Base-by-base conservation (phyloP, 2,329 filamentous ascomycete genomes). In the Phoma sp. region DNA sequence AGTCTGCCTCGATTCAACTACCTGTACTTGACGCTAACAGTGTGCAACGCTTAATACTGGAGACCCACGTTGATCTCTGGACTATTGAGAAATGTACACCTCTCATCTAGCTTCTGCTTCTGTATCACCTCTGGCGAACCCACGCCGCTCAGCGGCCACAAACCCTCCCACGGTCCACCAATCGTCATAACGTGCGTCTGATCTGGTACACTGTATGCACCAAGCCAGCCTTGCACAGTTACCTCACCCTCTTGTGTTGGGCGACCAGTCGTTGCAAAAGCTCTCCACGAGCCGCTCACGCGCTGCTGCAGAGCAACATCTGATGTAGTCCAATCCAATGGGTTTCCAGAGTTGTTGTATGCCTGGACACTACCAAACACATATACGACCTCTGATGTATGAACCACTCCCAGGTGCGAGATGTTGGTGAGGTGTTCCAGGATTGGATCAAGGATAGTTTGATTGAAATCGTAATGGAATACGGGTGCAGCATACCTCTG, bases 341-440 rank as follows among this genome's bases (percentile, higher is more conserved):
- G 65, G 76, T 77, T 43, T 1, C 55, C 64, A 63, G 68, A 66
- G 3, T 66, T 62, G 43, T 81, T 73, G 64, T 80, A 84, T 45
- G 76, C 69, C 2, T 77, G 52, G 20, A 72, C 56, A 34, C 60
- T 73, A 18, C 62, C 81, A 53, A 80, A 84, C 3, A 82, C 69
- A 65, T 84, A 85, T 5, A 80, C 77, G 21, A 84, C 79, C 45
- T 84, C 83, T 0, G 80, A 79, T 0, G 80, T 82, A 62, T 85
- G 83, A 5, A 82, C 73, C 0, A 78, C 71, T 23, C 82, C 82
- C 5, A 80, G 61, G 1, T 78, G 78, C 1, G 74, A 68, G 3
- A 69, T 57, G 9, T 74, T 73, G 18, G 60, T 60, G 7, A 56
- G 36, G 3, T 69, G 45, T 9, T 68, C 66, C n/a, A 83, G 63